A percentile compares a stretch with the other conserved stretches of the same genome.
Conservation (phyloP, 768 basidiomycete genomes). For the Cantharellus cinnabarinus region DNA sequence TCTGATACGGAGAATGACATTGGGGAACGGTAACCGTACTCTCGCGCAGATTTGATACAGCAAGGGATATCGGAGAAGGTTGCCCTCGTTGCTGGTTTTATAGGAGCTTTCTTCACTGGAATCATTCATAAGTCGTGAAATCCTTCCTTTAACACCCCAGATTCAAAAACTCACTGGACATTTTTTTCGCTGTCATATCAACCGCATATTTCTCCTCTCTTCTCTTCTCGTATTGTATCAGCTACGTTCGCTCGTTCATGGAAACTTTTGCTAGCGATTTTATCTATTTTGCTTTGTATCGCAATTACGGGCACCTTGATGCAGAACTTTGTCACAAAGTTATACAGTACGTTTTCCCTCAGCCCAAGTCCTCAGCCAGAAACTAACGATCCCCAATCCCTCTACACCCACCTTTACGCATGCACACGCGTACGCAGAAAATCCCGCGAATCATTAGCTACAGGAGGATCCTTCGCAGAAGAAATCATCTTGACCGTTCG, state of each 20-base stretch:
- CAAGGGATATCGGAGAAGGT: conserved; percentile 24
- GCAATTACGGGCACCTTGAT: conserved; percentile 48
- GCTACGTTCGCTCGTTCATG: conserved; percentile 36
- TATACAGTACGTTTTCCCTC: conserved; percentile 25
- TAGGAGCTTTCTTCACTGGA: conserved; percentile 56
- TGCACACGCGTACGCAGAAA: conserved; percentile 21
- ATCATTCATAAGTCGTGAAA: conserved; percentile 27
- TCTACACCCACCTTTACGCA: no score
- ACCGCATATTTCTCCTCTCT: no score
- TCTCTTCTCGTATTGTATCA: not conserved
- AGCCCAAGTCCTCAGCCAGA: not conserved
- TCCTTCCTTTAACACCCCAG: conserved; percentile 4
- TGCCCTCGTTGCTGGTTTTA: conserved; percentile 34
- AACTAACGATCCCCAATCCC: not conserved
- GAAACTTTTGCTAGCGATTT: conserved; percentile 69
- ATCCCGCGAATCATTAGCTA: conserved; percentile 55
- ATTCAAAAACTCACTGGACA: not conserved
- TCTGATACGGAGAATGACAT: no score
- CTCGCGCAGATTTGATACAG: conserved; percentile 21
- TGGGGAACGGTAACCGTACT: no score
- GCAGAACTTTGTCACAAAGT: conserved; percentile 43
- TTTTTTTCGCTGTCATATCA: no score
- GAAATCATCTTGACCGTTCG: conserved; percentile 82
- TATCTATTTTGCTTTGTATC: conserved; percentile 71
- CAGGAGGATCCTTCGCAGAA: conserved; percentile 68